Evolutionary conservation across 2,329 filamentous ascomycete species (phyloP), one percentile per base, ranked within the genome.

Genomic region (Claviceps sp.): DNA sequence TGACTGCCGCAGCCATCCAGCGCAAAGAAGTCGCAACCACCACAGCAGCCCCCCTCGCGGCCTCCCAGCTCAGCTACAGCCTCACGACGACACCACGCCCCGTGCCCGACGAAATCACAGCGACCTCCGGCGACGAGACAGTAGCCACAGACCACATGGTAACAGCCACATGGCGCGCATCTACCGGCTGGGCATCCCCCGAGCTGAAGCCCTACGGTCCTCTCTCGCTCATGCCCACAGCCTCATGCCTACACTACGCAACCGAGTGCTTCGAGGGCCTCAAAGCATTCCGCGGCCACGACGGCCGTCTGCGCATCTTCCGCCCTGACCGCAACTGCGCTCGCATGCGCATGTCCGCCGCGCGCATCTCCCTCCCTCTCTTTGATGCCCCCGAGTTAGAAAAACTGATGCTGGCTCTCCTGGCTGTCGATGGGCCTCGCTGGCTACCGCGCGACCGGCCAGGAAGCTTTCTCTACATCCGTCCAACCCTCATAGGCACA

Each of bases 141-240:
- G 70, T 81, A 63, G 79, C 77, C 73, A 89, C 87, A 56, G 89
- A 96, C 74, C 90, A 96, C 74, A 95, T 95, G 89, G 74, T 93
- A 61, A 84, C 82, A 49, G 84, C 75, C 20, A 70, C 72, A 51
- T 94, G 89, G 88, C 81, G 75, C 37, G 69, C 67, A 22, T 64
- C 71, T 44, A 63, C 69, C 20, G 89, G 89, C 60, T 95, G 89
- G 89, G 74, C 76, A 40, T 73, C 78, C 1, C 89, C 89, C 1
- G 76, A 84, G 60, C 76, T 94, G 54, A 79, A 81, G 65, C 85
- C 88, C 26, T 93, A 88, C 67, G 85, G 86, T 0, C 84, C 87
- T 11, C 71, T 95, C 50, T 76, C 76, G 56, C 80, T 95, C 61
- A 85, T 88, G 72, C 89, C 89, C 38, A 90, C 85, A 4, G 87